Evolutionary conservation across 2,329 filamentous ascomycete genomes (phyloP).

Genomic region (Diaporthe nobilis): DNA sequence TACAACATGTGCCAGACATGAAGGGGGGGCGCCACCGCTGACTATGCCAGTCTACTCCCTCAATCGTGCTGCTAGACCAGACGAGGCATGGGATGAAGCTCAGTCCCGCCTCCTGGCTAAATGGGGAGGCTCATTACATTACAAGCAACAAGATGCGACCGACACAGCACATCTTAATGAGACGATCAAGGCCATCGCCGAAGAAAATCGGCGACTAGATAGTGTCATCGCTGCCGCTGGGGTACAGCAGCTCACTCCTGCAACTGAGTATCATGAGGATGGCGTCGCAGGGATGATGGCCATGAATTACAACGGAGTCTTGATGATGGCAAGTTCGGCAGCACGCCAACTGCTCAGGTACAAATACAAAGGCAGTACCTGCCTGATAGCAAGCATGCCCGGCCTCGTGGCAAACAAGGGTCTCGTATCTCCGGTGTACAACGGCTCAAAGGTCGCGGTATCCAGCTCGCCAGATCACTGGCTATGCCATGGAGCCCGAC

Average conservation of each 20-base stretch:
- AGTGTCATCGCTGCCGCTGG: conserved; percentile 80
- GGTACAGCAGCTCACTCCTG: conserved; percentile 76
- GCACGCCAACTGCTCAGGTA: conserved; percentile 73
- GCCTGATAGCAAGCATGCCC: conserved; percentile 70
- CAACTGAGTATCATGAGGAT: conserved; percentile 74
- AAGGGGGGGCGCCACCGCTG: neutral
- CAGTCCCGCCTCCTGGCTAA: conserved; percentile 73
- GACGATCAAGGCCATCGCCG: conserved; percentile 71
- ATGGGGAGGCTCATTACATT: conserved; percentile 75
- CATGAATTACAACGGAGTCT: conserved; percentile 78
- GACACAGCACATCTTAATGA: conserved; percentile 71
- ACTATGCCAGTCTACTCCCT: conserved; percentile 66
- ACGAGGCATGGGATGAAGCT: conserved; percentile 71
- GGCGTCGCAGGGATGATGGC: conserved; percentile 74
- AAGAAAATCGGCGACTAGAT: conserved; percentile 73
- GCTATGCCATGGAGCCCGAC: conserved; percentile 73
- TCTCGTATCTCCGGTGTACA: conserved; percentile 77
- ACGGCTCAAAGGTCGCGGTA: conserved; percentile 76
- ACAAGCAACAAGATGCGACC: conserved; percentile 77
- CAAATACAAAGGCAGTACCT: conserved; percentile 67
- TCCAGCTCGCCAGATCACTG: conserved; percentile 74
- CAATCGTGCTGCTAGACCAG: conserved; percentile 65
- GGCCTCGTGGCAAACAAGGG: conserved; percentile 69
- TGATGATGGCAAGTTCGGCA: conserved; percentile 79
- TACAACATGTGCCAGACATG: neutral